These are phyloP conservation scores for Annulohypoxylon moriforme DNA, from an alignment of 495 filamentous ascomycete species.

Conservation along the genomic window DNA sequence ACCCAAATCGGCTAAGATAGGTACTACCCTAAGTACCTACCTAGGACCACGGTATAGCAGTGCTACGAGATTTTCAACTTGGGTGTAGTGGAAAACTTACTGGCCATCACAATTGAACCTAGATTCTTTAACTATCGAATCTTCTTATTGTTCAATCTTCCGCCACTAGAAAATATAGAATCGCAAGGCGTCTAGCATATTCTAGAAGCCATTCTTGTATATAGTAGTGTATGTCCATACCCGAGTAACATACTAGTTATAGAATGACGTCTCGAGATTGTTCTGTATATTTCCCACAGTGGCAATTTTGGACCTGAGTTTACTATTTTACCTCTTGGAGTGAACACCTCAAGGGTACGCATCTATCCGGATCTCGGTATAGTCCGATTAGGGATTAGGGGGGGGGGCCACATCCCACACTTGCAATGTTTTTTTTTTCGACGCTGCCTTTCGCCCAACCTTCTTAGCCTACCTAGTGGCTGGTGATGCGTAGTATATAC, in stretches of 20 bases:
- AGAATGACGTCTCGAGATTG: not conserved
- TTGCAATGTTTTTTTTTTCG: slow-evolving; percentile 8
- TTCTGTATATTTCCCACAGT: slow-evolving; percentile 11
- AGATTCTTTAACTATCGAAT: slow-evolving; percentile 15
- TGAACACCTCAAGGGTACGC: slow-evolving; percentile 23
- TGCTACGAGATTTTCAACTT: slow-evolving; percentile 10
- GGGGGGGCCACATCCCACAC: not conserved
- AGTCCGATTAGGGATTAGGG: slow-evolving; percentile 33
- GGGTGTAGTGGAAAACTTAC: slow-evolving; percentile 9
- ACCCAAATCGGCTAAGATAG: not conserved
- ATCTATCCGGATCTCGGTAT: slow-evolving; percentile 39
- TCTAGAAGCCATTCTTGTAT: slow-evolving; percentile 15
- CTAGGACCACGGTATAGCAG: not conserved
- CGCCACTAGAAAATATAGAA: slow-evolving; percentile 10
- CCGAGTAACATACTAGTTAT: not conserved
- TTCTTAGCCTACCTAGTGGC: slow-evolving; percentile 18
- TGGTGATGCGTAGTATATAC: slow-evolving; percentile 1
- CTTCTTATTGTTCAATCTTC: not conserved
- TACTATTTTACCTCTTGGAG: slow-evolving; percentile 1
- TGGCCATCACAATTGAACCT: slow-evolving; percentile 15
- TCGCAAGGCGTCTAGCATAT: slow-evolving; percentile 19
- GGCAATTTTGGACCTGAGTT: slow-evolving; percentile 20
- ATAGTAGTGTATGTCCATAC: not conserved
- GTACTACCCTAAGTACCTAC: not conserved
- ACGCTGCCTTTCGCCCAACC: slow-evolving; percentile 22